Evolutionary conservation across 2,329 filamentous ascomycete genomes (phyloP).

Genomic region (Ceratocystis harringtonii): DNA sequence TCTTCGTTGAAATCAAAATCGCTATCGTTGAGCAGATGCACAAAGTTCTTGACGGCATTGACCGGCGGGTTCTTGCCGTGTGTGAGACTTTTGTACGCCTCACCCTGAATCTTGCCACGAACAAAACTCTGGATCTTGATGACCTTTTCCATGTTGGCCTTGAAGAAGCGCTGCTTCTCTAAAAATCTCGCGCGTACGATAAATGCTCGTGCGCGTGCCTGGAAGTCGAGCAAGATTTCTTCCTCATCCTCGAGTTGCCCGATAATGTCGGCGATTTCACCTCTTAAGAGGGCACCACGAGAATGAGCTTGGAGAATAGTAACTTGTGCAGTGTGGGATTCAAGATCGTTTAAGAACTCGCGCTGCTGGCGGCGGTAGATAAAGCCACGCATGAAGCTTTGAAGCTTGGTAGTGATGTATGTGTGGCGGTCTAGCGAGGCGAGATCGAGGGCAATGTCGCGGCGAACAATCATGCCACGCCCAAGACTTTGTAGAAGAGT

Average conservation of each 20-base stretch:
- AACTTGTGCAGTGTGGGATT: constrained; percentile 51
- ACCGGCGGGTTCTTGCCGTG: constrained; percentile 94
- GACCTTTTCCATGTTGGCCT: constrained; percentile 96
- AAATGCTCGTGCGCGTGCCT: constrained; percentile 58
- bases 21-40: constrained; percentile 92
- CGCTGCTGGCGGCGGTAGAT: constrained; percentile 45
- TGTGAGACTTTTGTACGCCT: constrained; percentile 94
- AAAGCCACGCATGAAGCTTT: constrained; percentile 52
- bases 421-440: constrained; percentile 44
- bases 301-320: constrained; percentile 58
- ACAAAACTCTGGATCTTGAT: constrained; percentile 98
- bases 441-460: constrained; percentile 33
- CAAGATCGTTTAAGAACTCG: constrained; percentile 52
- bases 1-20: constrained; percentile 99
- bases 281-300: constrained; percentile 65
- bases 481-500: constrained; percentile 42
- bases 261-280: constrained; percentile 57
- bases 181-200: constrained; percentile 60
- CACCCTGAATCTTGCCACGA: constrained; percentile 83
- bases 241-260: constrained; percentile 71
- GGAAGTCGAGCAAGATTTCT: constrained; percentile 56
- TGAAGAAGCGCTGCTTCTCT: constrained; percentile 78
- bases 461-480: constrained; percentile 46
- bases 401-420: constrained; percentile 43
- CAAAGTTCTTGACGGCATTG: constrained; percentile 93